These are phyloP conservation scores for Xylaria sp. DNA, from an alignment of 2,329 filamentous ascomycete species.

Conservation along the genomic window DNA sequence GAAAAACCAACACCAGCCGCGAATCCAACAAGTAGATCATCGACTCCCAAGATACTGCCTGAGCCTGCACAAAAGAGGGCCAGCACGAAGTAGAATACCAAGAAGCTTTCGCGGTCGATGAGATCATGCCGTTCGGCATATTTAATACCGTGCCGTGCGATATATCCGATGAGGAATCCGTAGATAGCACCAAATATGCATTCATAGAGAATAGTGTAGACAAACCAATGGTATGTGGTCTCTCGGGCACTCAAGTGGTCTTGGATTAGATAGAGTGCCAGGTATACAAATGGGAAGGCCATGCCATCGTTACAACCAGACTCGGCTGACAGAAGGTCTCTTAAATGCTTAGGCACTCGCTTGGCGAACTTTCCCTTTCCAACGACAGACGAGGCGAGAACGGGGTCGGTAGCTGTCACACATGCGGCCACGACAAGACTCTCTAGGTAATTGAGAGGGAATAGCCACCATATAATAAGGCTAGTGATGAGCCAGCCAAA, in stretches of 20 bases:
- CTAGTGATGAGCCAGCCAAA: conserved; percentile 94
- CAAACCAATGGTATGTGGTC: conserved; percentile 85
- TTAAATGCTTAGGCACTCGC: conserved; percentile 93
- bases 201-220: conserved; percentile 90
- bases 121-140: conserved; percentile 81
- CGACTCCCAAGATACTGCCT: conserved; percentile 86
- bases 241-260: conserved; percentile 72
- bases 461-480: conserved; percentile 92
- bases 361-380: conserved; percentile 99
- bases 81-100: conserved; percentile 98
- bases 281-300: conserved; percentile 97
- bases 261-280: conserved; percentile 86
- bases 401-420: conserved; percentile 95
- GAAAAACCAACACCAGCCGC: conserved; percentile 97
- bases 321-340: conserved; percentile 92
- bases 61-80: conserved; percentile 95
- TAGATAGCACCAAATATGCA: conserved; percentile 91
- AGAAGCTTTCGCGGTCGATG: conserved; percentile 94
- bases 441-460: conserved; percentile 85
- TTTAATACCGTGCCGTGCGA: conserved; percentile 88
- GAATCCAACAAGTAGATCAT: conserved; percentile 94
- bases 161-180: conserved; percentile 86
- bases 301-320: conserved; percentile 99
- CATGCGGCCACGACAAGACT: conserved; percentile 87
- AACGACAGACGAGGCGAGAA: conserved; percentile 95